These are phyloP conservation scores for Puccinia polysora DNA, from an alignment of 1,284 basidiomycete genomes.

Conservation along the genomic window DNA sequence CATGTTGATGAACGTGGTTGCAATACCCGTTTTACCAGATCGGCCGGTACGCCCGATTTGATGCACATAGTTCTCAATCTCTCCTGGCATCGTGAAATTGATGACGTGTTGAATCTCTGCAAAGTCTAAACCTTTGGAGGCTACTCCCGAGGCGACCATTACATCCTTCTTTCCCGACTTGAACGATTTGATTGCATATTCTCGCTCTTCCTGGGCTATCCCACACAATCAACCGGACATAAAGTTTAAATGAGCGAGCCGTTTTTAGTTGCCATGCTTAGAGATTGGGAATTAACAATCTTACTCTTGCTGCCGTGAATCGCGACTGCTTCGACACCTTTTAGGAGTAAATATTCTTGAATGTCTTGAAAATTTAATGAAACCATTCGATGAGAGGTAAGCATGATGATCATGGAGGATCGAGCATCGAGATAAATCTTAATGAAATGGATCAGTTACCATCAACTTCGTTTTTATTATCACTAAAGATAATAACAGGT, in stretches of 20 bases:
- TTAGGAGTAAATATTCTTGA: constrained; percentile 91
- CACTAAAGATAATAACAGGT: constrained; percentile 94
- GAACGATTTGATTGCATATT: constrained; percentile 96
- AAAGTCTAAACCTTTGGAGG: constrained; percentile 87
- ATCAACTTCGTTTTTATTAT: constrained; percentile 99
- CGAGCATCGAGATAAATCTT: too few species aligned
- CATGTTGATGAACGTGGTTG: constrained; percentile 99
- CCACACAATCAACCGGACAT: neutral
- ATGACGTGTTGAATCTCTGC: constrained; percentile 97
- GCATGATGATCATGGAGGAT: too few species aligned
- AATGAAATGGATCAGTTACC: constrained; percentile 62
- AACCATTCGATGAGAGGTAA: neutral
- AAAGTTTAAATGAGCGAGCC: too few species aligned
- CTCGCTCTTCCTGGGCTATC: constrained; percentile 91
- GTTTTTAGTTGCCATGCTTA: neutral
- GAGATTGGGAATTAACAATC: constrained; percentile 48
- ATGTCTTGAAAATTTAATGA: constrained; percentile 64
- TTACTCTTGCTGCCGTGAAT: constrained; percentile 95
- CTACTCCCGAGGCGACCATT: constrained; percentile 97
- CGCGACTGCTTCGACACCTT: constrained; percentile 96
- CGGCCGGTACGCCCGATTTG: constrained; percentile 97
- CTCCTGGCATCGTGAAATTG: constrained; percentile 98
- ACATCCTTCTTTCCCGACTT: constrained; percentile 95
- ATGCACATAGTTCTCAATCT: constrained; percentile 97
- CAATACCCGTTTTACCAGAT: constrained; percentile 95